phyloP scores from a whole-genome alignment of 2,329 filamentous ascomycete species.

The Didymella glomerata region DNA sequence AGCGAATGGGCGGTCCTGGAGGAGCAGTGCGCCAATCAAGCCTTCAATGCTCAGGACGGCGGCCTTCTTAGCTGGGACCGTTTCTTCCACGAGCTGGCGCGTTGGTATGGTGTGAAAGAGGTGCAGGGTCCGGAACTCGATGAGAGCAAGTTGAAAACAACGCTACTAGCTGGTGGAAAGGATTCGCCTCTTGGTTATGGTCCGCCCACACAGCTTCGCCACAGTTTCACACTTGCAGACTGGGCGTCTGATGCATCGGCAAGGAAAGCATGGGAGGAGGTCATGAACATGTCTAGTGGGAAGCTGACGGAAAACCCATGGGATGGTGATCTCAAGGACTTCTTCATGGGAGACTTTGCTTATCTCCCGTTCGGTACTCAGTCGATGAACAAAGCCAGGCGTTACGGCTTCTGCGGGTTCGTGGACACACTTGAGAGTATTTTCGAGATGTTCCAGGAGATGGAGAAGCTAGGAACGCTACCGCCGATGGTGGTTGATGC shows the following conservation, averaged over 20 bases:
- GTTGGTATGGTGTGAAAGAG: too few species aligned
- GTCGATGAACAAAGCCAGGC: conserved; percentile 19
- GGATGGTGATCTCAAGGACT: conserved; percentile 7
- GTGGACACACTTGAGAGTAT: conserved; percentile 24
- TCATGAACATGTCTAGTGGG: conserved; percentile 19
- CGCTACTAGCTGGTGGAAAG: too few species aligned
- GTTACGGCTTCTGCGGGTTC: conserved; percentile 24
- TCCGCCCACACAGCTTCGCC: conserved; percentile 6
- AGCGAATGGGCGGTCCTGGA: too few species aligned
- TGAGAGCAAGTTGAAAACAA: too few species aligned
- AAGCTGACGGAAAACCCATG: conserved; percentile 18
- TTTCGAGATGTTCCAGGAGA: conserved; percentile 27
- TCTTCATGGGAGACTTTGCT: conserved; percentile 18
- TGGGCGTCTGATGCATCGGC: conserved; percentile 9
- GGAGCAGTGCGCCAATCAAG: too few species aligned
- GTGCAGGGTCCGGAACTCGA: too few species aligned
- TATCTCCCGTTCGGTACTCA: conserved; percentile 13
- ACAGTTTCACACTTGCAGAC: conserved; percentile 7
- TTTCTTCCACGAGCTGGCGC: too few species aligned
- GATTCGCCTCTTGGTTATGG: conserved; percentile 9
- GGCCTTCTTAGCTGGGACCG: too few species aligned
- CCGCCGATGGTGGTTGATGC: conserved; percentile 22
- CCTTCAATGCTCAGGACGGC: too few species aligned
- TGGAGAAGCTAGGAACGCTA: conserved; percentile 20
- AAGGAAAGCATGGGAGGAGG: conserved; percentile 13